These are phyloP conservation scores for Debaryomycetaceae sp. DNA, from an alignment of 1,139 yeast genomes.

Conservation along the genomic window DNA sequence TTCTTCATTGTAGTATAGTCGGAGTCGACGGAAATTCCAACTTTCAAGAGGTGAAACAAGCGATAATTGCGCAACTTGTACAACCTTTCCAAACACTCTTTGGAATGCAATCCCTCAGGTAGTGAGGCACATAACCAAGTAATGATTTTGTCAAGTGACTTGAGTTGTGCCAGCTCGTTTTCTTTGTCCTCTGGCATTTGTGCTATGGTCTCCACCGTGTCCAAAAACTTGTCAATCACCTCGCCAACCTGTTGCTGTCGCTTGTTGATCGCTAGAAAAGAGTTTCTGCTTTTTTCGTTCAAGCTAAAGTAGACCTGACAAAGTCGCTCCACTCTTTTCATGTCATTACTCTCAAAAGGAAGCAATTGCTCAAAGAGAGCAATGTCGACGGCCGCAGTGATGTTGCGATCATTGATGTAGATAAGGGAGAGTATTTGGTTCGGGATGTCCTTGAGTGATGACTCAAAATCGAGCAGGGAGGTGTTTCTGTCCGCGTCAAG, in stretches of 20 bases:
- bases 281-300: conserved; percentile 54
- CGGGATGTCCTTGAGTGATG: too few species aligned
- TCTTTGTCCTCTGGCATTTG: conserved; percentile 20
- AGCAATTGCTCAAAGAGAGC: conserved; percentile 57
- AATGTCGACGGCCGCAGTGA: conserved; percentile 66
- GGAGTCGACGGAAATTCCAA: conserved; percentile 53
- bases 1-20: conserved; percentile 57
- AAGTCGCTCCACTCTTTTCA: conserved; percentile 49
- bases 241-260: conserved; percentile 61
- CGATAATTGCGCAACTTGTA: conserved; percentile 54
- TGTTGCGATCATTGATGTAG: conserved; percentile 68
- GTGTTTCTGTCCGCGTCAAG: conserved; percentile 35
- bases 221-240: conserved; percentile 33
- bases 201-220: conserved; percentile 28
- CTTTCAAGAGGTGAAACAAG: conserved; percentile 49
- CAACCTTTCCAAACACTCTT: conserved; percentile 47
- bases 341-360: conserved; percentile 47
- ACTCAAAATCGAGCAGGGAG: conserved; percentile 17
- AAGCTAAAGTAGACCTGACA: conserved; percentile 45
- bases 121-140: conserved; percentile 60
- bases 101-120: conserved; percentile 49
- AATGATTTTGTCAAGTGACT: conserved; percentile 52
- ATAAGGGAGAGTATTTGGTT: conserved; percentile 60
- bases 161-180: conserved; percentile 15
- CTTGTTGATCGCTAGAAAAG: conserved; percentile 64